These are phyloP conservation scores for Trichothecium roseum DNA, from an alignment of 2,329 filamentous ascomycete species.

Conservation along the genomic window DNA sequence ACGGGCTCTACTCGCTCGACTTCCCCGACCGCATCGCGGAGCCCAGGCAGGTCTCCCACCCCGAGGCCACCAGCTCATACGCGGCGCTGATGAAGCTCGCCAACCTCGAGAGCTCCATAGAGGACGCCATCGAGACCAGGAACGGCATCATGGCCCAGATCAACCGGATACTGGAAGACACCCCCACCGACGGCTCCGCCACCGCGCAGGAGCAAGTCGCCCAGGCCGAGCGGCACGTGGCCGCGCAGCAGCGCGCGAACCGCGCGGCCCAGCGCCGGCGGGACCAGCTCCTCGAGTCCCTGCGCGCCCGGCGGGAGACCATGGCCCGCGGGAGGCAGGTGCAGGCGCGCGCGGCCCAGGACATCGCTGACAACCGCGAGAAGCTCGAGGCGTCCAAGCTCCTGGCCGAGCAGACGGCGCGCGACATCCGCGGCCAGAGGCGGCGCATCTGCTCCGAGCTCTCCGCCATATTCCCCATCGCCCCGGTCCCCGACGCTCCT, in stretches of 20 bases:
- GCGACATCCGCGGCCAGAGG: constrained; percentile 72
- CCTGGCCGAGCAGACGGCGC: constrained; percentile 45
- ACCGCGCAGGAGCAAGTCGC: constrained; percentile 38
- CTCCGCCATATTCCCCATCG: constrained; percentile 68
- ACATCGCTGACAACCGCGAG: constrained; percentile 50
- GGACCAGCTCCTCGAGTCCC: constrained; percentile 55
- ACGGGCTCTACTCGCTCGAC: constrained; percentile 78
- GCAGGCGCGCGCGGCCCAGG: constrained; percentile 46
- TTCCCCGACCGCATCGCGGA: constrained; percentile 41
- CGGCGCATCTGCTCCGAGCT: constrained; percentile 83
- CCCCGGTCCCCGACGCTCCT: constrained; percentile 42
- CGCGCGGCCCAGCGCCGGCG: constrained; percentile 51
- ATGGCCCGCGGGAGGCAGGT: constrained; percentile 54
- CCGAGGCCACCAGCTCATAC: constrained; percentile 64
- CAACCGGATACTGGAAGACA: constrained; percentile 40
- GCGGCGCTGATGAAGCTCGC: constrained; percentile 79
- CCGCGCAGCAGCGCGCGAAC: constrained; percentile 55
- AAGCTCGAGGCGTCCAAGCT: constrained; percentile 47
- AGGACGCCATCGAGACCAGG: constrained; percentile 74
- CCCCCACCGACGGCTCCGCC: constrained; percentile 30
- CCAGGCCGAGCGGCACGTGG: constrained; percentile 43
- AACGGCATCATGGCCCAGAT: constrained; percentile 71
- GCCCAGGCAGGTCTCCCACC: constrained; percentile 37
- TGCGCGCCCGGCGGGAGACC: constrained; percentile 53
- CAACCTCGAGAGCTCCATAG: constrained; percentile 82